Evolutionary conservation across 2,329 filamentous ascomycete genomes (phyloP).

Genomic region (Coniochaeta sp.): DNA sequence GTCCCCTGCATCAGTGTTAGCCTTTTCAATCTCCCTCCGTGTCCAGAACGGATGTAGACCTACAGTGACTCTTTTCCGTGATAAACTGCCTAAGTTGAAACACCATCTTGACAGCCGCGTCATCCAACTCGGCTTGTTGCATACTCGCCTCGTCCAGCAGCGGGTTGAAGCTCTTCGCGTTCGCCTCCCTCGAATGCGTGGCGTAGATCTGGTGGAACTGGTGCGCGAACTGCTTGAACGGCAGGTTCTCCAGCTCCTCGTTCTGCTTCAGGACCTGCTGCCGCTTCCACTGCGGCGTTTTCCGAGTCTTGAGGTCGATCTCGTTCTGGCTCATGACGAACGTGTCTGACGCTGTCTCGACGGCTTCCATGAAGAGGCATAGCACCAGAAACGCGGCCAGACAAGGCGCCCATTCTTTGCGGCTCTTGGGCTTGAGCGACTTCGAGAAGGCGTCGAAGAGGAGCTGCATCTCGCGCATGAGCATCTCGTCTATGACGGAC

Average conservation of each 20-base stretch:
- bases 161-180: conserved; percentile 46
- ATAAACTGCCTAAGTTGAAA: conserved; percentile 34
- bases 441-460: conserved; percentile 46
- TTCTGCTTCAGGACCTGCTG: conserved; percentile 37
- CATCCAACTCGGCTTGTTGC: conserved; percentile 37
- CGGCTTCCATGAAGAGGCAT: conserved; percentile 51
- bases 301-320: conserved; percentile 31
- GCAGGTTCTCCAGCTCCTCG: conserved; percentile 47
- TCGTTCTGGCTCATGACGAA: conserved; percentile 46
- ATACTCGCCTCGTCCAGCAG: conserved; percentile 36
- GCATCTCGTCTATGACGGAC: conserved; percentile 45
- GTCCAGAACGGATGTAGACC: conserved; percentile 16
- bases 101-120: conserved; percentile 37
- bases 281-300: conserved; percentile 28
- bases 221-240: conserved; percentile 52
- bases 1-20: conserved; percentile 17
- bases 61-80: conserved; percentile 32
- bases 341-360: conserved; percentile 44
- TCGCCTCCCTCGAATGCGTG: conserved; percentile 43
- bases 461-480: conserved; percentile 40
- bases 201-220: conserved; percentile 54
- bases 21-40: neutral
- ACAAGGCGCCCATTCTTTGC: conserved; percentile 48
- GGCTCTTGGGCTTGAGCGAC: conserved; percentile 45
- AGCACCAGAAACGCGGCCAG: conserved; percentile 48